Evolutionary conservation across 805 yeast genomes (phyloP), one percentile per base, ranked within the genome.

Genomic region (Candida ficus): DNA sequence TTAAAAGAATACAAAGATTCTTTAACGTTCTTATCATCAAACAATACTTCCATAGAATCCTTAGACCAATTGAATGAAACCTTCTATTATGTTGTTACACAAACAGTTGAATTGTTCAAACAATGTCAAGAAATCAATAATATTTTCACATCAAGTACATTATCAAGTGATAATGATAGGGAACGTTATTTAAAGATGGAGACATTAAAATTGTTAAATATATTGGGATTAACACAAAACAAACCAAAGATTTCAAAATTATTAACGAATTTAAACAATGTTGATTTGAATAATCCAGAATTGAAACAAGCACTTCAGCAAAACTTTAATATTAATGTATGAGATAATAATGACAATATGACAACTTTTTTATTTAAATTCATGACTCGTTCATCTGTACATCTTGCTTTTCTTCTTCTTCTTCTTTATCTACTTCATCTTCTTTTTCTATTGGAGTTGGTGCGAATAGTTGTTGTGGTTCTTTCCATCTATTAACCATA

Each of bases 401-500:
- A 12, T 36, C 33, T 10, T n/a, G n/a, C n/a, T n/a, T n/a, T n/a
- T n/a, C n/a, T 7, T 28, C 30, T 16, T 29, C 13, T 9, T 29
- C 6, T 10, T 8, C 6, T 17, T 8, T 11, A 14, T 18, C 13
- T 12, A 14, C 17, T 4, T 13, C 17, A 13, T 27, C 7, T 22
- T 31, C 37, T 35, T 40, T 37, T 6, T 42, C 41, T 13, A 50
- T 22, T n/a, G 60, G 58, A 20, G 56, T 49, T 4, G 57, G 44
- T 12, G 57, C 57, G 45, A 54, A 54, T 10, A 52, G 48, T 5
- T 32, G 22, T 13, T 29, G 51, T 32, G 50, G 47, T 23, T 52
- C 53, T 32, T 46, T 47, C 89, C 91, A 83, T 47, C 83, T 67
- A 38, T 73, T 70, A 8, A 80, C 87, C 91, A 83, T 83, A 54